Percentiles rank a stretch among this genome's conserved stretches.
phyloP scores from a whole-genome alignment of 768 basidiomycete species.

The Pleurotus tuber-regium region DNA sequence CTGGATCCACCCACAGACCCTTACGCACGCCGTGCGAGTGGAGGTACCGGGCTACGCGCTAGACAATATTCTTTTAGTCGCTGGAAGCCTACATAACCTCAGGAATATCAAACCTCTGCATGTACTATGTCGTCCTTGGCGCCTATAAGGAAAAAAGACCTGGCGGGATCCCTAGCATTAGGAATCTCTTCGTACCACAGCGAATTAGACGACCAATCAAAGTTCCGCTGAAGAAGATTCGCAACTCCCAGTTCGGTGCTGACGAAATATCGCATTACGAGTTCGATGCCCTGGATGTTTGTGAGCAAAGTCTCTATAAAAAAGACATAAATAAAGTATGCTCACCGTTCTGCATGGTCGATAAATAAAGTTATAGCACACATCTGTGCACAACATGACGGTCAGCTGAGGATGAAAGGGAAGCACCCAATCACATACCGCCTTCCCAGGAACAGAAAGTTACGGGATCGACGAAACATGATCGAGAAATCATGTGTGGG shows the following conservation, averaged over 20 bases:
- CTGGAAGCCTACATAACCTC: too few species aligned
- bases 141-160: slow-evolving; percentile 76
- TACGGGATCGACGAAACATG: slow-evolving; percentile 90
- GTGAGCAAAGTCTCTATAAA: slow-evolving; percentile 6
- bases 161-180: slow-evolving; percentile 62
- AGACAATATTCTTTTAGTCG: slow-evolving; percentile 9
- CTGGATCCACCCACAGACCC: slow-evolving; percentile 61
- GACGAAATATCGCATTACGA: slow-evolving; percentile 86
- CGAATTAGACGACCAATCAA: slow-evolving; percentile 85
- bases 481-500: slow-evolving; percentile 66
- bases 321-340: slow-evolving; percentile 13
- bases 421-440: slow-evolving; percentile 40
- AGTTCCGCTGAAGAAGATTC: slow-evolving; percentile 79
- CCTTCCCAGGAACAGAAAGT: slow-evolving; percentile 95
- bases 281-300: slow-evolving; percentile 63
- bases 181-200: slow-evolving; percentile 92
- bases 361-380: slow-evolving; percentile 92
- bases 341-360: slow-evolving; percentile 61
- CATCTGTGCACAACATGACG: slow-evolving; percentile 44
- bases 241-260: slow-evolving; percentile 85
- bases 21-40: slow-evolving; percentile 70
- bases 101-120: slow-evolving; percentile 68
- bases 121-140: slow-evolving; percentile 80
- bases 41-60: slow-evolving; percentile 77
- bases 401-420: background rate